Evolutionary conservation across 1,139 yeast species (phyloP), one percentile per base, ranked within the genome.

Genomic region (Starmera stellimalicola): DNA sequence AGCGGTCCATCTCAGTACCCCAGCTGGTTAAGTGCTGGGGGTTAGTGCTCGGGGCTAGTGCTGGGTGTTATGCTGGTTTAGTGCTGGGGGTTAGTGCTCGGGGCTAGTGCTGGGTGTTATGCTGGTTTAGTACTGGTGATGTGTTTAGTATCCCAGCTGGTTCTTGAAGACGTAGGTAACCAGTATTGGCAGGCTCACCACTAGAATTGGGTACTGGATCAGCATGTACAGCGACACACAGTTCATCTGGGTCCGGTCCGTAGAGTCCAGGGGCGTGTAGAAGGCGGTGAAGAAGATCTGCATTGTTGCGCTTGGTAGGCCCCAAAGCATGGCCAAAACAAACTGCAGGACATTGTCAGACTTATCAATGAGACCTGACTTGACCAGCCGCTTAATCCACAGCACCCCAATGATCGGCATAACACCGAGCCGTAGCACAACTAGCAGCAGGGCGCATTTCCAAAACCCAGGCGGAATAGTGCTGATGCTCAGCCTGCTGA

Each of bases 281-380:
- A 77, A 73, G 12, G 91, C 88, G 6, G 88, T 78, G 43, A 80
- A 69, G 49, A 78, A 80, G 18, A 79, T 74, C 38, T 77, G 58
- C 0, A 82, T 68, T 0, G 88, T 79, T 41, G 84, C 85, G 37
- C 78, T 76, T 2, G 91, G 91, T 32, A 78, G 55, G 1, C 79
- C 77, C 58, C 69, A 79, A 36, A 68, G 72, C 31, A 79, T 59
- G 8, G 74, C 79, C 38, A 82, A 73, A n/a, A 85, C 83, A 47
- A 87, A 81, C 19, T 68, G 57, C 9, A 75, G 58, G 60, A 75
- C 68, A 22, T 74, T 57, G 50, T 84, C 87, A 30, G 66, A 71
- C 38, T 50, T 41, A 27, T 54, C 63, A 16, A 75, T 57, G 67
- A 79, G 65, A 1, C 75, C 75, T 27, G 68, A 60, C 16, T 50